Percentiles rank a stretch among this genome's conserved stretches.
Evolutionary conservation across 306 rosid species (phyloP).

Genomic region (Quercus bicolor): DNA sequence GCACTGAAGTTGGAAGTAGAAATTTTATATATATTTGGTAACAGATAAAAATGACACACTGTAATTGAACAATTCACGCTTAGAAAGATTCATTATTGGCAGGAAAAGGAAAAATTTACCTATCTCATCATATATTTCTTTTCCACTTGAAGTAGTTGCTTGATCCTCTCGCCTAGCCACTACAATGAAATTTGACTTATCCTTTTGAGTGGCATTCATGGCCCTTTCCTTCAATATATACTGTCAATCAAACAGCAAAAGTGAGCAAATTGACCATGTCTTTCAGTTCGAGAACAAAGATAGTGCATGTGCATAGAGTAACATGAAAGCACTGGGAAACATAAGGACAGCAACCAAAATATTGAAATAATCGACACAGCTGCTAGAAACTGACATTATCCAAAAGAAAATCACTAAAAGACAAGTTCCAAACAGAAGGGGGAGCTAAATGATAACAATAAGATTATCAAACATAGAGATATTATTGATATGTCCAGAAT

Average conservation of each 20-base stretch:
- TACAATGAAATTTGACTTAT: conserved; percentile 52
- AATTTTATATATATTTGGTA: too few species aligned
- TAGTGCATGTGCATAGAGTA: not conserved
- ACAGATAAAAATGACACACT: too few species aligned
- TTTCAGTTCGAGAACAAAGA: not conserved
- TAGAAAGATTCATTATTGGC: not conserved
- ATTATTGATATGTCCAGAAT: not conserved
- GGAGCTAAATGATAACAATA: not conserved
- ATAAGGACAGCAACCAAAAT: not conserved
- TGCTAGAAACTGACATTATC: conserved; percentile 2
- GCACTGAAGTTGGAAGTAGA: too few species aligned
- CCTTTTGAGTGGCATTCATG: conserved; percentile 52
- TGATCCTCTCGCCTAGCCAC: conserved; percentile 63
- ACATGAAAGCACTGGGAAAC: not conserved
- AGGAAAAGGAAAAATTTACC: conserved; percentile 37
- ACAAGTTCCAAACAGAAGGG: not conserved
- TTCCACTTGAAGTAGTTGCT: conserved; percentile 45
- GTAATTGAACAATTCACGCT: conserved; percentile 9
- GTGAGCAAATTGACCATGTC: conserved; percentile 2
- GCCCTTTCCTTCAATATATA: conserved; percentile 73
- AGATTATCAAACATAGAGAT: not conserved
- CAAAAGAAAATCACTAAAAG: not conserved
- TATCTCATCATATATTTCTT: conserved; percentile 50
- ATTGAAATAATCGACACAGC: conserved; percentile 10
- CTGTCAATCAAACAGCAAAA: conserved; percentile 47